Conservation (phyloP, 306 rosid species). For the Abrus pulchellus region DNA sequence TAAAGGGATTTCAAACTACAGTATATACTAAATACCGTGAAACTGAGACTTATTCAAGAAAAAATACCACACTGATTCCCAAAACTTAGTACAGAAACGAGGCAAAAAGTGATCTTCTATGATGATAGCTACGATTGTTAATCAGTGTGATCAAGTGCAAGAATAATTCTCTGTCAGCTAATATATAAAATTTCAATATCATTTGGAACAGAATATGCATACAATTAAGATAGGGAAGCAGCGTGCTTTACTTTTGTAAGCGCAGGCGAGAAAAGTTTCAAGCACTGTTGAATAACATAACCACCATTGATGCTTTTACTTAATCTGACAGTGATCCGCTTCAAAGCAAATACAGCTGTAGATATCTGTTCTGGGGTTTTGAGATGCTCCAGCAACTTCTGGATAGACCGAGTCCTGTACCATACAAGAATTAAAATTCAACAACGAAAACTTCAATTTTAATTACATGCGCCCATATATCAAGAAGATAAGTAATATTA, state of each 20-base stretch:
- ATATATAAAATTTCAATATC: too few species aligned
- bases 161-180: not conserved
- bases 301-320: slow-evolving; percentile 41
- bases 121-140: too few species aligned
- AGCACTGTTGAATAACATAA: slow-evolving; percentile 42
- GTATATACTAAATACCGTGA: too few species aligned
- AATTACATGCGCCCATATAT: too few species aligned
- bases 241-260: slow-evolving; percentile 29
- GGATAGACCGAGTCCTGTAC: slow-evolving; percentile 47
- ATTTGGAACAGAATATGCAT: not conserved
- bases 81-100: too few species aligned
- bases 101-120: too few species aligned
- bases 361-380: slow-evolving; percentile 2
- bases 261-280: slow-evolving; percentile 11
- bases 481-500: too few species aligned
- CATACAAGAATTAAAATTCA: not conserved
- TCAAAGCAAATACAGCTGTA: not conserved
- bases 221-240: not conserved
- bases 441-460: not conserved
- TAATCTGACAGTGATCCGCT: slow-evolving; percentile 17
- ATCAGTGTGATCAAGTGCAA: not conserved
- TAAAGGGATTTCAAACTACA: too few species aligned
- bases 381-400: slow-evolving; percentile 33
- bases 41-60: too few species aligned
- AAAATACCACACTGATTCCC: too few species aligned